Percentiles rank a stretch among this genome's conserved stretches.
Conservation (phyloP, 2,329 filamentous ascomycete genomes). For the Neofusicoccum sp. region DNA sequence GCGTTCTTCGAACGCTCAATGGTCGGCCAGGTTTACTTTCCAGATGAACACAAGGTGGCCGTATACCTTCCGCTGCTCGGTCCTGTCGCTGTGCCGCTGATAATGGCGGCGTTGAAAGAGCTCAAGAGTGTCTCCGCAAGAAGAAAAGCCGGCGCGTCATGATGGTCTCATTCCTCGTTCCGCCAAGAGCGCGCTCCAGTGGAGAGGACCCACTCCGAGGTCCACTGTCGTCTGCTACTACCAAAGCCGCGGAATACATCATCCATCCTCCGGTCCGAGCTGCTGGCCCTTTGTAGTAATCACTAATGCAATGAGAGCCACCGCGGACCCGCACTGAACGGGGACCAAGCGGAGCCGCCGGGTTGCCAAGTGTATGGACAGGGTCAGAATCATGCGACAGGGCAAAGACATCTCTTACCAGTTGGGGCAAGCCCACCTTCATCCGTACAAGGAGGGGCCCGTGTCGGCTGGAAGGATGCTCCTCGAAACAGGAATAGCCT, state of each 20-base stretch:
- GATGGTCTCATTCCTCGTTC: background rate
- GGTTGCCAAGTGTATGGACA: background rate
- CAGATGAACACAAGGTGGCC: slow-evolving; percentile 95
- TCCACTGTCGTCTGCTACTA: no score
- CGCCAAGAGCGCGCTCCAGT: no score
- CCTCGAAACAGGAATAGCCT: background rate
- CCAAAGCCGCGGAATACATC: no score
- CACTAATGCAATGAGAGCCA: background rate
- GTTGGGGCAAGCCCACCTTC: background rate
- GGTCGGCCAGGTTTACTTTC: slow-evolving; percentile 98
- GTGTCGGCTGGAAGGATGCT: background rate
- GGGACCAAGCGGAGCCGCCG: background rate
- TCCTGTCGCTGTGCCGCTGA: slow-evolving; percentile 82
- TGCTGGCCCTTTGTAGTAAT: background rate
- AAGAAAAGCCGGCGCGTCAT: background rate
- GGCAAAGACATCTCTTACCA: background rate
- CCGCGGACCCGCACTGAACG: background rate
- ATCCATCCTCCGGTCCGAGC: no score
- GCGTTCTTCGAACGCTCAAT: slow-evolving; percentile 99
- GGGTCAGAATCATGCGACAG: no score
- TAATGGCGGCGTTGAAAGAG: slow-evolving; percentile 83
- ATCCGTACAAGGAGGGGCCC: background rate
- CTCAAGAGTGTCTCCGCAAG: slow-evolving; percentile 52
- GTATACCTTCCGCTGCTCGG: slow-evolving; percentile 91
- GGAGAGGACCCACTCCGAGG: background rate